A percentile compares a stretch with the other conserved stretches of the same genome.
These are phyloP conservation scores for Bacidia gigantensis DNA, from an alignment of 495 filamentous ascomycete species.

Conservation along the genomic window DNA sequence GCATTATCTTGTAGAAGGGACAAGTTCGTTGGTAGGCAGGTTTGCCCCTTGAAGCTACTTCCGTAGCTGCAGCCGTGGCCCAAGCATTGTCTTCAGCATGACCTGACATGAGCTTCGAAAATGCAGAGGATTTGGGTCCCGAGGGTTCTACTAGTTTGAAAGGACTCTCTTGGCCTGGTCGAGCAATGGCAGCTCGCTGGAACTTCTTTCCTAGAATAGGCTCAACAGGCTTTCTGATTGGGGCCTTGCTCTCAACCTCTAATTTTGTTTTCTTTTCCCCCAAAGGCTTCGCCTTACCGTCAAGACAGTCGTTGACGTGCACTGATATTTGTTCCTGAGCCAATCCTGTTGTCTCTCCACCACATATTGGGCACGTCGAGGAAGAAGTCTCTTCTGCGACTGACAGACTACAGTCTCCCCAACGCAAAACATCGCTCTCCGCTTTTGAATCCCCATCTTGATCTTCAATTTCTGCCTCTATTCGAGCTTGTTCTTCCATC, in stretches of 20 bases:
- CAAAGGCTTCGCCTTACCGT: conserved; percentile 53
- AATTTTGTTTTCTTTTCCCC: conserved; percentile 13
- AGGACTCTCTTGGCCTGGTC: conserved; percentile 65
- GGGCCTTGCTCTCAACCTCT: conserved; percentile 10
- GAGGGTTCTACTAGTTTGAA: conserved; percentile 36
- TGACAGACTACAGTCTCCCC: conserved; percentile 13
- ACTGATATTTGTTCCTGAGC: conserved; percentile 41
- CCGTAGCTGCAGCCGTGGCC: conserved; percentile 70
- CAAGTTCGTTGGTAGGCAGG: conserved; percentile 80
- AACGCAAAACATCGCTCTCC: neutral
- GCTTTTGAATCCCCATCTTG: conserved; percentile 22
- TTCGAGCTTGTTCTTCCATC: conserved; percentile 47
- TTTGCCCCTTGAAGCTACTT: conserved; percentile 69
- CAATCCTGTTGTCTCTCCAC: conserved; percentile 42
- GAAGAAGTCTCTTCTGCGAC: conserved; percentile 22
- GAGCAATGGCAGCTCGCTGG: conserved; percentile 52
- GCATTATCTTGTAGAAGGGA: conserved; percentile 97
- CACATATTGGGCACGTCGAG: conserved; percentile 64
- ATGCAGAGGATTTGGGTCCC: conserved; percentile 46
- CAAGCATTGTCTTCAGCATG: conserved; percentile 86
- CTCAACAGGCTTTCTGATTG: conserved; percentile 17
- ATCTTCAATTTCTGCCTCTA: conserved; percentile 40
- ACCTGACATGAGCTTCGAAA: conserved; percentile 80
- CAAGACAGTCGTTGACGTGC: conserved; percentile 89
- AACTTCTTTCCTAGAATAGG: conserved; percentile 35